A percentile compares a stretch with the other conserved stretches of the same genome.
Evolutionary conservation across 805 yeast genomes (phyloP).

Genomic region (Spathaspora hagerdaliae): DNA sequence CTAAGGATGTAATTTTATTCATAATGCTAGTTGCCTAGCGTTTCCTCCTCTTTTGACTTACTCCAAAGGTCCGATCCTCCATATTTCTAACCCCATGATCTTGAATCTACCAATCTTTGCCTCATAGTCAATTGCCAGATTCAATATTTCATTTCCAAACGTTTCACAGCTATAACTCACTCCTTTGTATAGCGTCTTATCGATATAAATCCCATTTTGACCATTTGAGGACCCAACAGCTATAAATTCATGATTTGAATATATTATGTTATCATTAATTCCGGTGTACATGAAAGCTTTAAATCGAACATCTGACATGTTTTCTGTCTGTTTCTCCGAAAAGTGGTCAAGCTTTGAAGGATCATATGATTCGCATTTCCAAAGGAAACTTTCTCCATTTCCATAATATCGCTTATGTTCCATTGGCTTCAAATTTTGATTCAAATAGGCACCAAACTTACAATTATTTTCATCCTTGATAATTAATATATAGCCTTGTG

Average conservation of each 20-base stretch:
- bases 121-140: constrained; percentile 11
- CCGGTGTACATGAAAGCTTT: constrained; percentile 88
- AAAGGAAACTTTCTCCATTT: constrained; percentile 91
- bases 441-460: constrained; percentile 74
- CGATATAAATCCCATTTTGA: constrained; percentile 87
- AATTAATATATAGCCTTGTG: constrained; percentile 69
- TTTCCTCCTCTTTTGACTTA: neutral
- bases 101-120: constrained; percentile 58
- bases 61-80: constrained; percentile 59
- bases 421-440: constrained; percentile 67
- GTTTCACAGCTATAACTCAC: constrained; percentile 77
- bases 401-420: constrained; percentile 80
- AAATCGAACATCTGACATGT: constrained; percentile 34
- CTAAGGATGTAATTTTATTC: no score
- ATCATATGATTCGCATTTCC: constrained; percentile 60
- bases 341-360: constrained; percentile 11
- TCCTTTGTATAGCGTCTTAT: constrained; percentile 68
- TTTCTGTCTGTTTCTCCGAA: neutral
- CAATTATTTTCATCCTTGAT: constrained; percentile 62
- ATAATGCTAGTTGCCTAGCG: no score
- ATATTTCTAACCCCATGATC: constrained; percentile 75
- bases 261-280: constrained; percentile 76
- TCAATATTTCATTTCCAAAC: constrained; percentile 82
- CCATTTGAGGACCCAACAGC: constrained; percentile 93
- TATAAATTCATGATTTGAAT: constrained; percentile 71